Evolutionary conservation across 108 stramenopile genomes (phyloP).

Genomic region (Aurantiochytrium sp.): DNA sequence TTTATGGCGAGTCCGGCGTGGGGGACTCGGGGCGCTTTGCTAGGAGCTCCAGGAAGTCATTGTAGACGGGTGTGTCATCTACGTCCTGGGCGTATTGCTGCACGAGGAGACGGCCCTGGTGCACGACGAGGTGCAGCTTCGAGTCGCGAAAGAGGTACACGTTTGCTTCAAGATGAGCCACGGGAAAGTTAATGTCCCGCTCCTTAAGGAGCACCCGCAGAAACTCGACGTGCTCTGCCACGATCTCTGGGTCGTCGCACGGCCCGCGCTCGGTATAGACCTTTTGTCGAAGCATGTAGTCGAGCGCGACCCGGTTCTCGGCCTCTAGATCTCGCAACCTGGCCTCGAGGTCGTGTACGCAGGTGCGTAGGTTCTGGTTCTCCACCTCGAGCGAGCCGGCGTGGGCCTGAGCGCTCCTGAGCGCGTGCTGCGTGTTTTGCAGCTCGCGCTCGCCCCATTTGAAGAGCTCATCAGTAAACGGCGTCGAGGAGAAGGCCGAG

Average conservation of each 20-base stretch:
- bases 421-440: background rate
- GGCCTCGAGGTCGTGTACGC: background rate
- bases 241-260: background rate
- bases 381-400: background rate
- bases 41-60: background rate
- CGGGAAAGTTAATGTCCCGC: background rate
- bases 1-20: too few species aligned
- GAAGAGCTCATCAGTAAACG: background rate
- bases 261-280: background rate
- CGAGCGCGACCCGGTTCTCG: background rate
- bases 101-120: background rate
- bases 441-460: background rate
- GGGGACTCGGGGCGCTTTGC: too few species aligned
- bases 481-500: too few species aligned
- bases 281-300: background rate
- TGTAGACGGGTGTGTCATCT: too few species aligned
- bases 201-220: background rate
- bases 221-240: background rate
- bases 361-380: background rate
- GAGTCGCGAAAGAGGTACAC: background rate
- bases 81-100: too few species aligned
- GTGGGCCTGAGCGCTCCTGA: background rate
- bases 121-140: background rate
- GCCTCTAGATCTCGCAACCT: background rate
- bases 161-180: background rate